phyloP scores from a whole-genome alignment of 371 early-diverging fungal genomes.

The Mucor plumbeus region DNA sequence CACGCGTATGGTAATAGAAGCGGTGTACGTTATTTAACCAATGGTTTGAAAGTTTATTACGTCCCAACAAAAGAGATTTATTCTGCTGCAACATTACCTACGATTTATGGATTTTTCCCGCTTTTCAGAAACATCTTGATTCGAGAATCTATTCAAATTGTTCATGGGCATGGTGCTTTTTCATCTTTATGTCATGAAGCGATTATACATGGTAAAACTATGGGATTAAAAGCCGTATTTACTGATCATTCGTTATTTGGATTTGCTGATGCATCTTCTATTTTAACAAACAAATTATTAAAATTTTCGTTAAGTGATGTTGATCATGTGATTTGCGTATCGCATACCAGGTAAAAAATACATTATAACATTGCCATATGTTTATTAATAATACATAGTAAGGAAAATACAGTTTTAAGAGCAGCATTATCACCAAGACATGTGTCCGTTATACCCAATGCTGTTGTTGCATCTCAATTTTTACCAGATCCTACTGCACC shows the following conservation, averaged over 20 bases:
- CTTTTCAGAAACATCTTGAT: conserved; percentile 92
- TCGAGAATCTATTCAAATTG: conserved; percentile 92
- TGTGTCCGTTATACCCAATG: conserved; percentile 99
- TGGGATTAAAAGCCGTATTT: conserved; percentile 95
- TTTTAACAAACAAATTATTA: conserved; percentile 93
- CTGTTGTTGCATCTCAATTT: conserved; percentile 92
- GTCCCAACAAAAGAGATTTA: conserved; percentile 88
- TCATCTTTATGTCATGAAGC: conserved; percentile 96
- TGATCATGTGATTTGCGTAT: conserved; percentile 98
- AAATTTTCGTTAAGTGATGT: conserved; percentile 95
- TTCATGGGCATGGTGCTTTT: conserved; percentile 97
- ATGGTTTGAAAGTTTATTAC: conserved; percentile 98
- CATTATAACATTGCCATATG: no score
- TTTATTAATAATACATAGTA: conserved; percentile 55
- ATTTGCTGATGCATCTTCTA: conserved; percentile 92
- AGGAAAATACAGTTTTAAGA: conserved; percentile 96
- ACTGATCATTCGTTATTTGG: conserved; percentile 99
- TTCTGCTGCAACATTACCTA: conserved; percentile 92
- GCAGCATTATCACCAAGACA: conserved; percentile 88
- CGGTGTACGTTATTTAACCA: conserved; percentile 92
- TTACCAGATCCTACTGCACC: conserved; percentile 80
- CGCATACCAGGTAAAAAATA: conserved; percentile 84
- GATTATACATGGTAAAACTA: conserved; percentile 94
- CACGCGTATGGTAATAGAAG: conserved; percentile 87
- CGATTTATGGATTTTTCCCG: conserved; percentile 90